These are phyloP conservation scores for Plasmopara muralis DNA, from an alignment of 352 stramenopile genomes.

Conservation along the genomic window DNA sequence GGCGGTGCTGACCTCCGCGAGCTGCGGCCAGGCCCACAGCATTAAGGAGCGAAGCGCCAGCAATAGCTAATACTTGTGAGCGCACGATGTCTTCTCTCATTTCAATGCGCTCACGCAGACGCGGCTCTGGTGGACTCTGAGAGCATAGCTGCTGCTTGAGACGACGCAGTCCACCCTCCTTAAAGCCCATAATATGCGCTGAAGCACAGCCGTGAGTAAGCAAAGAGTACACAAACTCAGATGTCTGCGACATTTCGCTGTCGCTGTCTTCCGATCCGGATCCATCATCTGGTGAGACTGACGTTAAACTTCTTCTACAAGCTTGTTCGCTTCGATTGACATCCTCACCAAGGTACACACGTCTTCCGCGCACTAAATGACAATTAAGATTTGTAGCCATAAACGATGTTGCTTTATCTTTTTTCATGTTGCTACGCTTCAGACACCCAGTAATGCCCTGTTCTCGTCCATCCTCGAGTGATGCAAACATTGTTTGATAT, in stretches of 20 bases:
- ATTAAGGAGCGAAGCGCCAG: constrained; percentile 67
- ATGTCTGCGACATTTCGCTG: constrained; percentile 23
- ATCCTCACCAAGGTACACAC: constrained; percentile 41
- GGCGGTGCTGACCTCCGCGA: constrained; percentile 45
- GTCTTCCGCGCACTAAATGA: constrained; percentile 64
- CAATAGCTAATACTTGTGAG: constrained; percentile 67
- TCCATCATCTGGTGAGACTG: constrained; percentile 28
- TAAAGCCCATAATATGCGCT: constrained; percentile 78
- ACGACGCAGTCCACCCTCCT: constrained; percentile 70
- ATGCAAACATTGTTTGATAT: constrained; percentile 54
- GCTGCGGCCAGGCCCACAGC: constrained; percentile 56
- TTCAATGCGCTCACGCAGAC: constrained; percentile 57
- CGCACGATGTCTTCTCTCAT: constrained; percentile 76
- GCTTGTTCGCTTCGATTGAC: constrained; percentile 18
- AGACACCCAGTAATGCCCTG: constrained; percentile 76
- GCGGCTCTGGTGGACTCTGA: constrained; percentile 40
- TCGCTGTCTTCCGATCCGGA: constrained; percentile 30
- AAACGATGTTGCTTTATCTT: constrained; percentile 76
- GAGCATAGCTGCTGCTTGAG: constrained; percentile 39
- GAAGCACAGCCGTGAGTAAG: constrained; percentile 75
- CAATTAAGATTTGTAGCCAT: constrained; percentile 85
- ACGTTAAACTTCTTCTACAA: constrained; percentile 20
- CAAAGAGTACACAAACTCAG: constrained; percentile 61
- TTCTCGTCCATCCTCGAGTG: constrained; percentile 71
- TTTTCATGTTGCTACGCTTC: constrained; percentile 83